Percentiles rank a stretch among this genome's conserved stretches.
Evolutionary conservation across 2,329 filamentous ascomycete species (phyloP).

Genomic region (Juglanconis sp.): DNA sequence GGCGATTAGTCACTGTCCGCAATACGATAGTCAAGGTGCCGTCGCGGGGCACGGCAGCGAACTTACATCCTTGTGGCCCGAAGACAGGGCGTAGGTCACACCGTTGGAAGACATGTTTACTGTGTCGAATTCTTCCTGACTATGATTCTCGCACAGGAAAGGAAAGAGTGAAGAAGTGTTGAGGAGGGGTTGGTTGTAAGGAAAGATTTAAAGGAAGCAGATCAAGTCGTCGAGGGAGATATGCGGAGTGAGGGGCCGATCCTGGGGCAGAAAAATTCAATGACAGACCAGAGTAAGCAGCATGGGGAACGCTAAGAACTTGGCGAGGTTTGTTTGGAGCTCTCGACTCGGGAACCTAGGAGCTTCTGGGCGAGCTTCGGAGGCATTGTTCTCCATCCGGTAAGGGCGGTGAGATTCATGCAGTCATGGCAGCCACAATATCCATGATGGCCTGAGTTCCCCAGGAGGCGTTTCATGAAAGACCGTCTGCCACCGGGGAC

Average conservation of each 20-base stretch:
- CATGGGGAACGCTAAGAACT: constrained; percentile 1
- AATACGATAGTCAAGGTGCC: not conserved
- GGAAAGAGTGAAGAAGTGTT: not conserved
- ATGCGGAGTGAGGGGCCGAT: not conserved
- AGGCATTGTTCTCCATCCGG: not conserved
- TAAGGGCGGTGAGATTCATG: not conserved
- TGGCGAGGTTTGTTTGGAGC: constrained; percentile 13
- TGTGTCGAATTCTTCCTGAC: constrained; percentile 14
- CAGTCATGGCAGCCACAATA: not conserved
- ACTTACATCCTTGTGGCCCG: constrained; percentile 34
- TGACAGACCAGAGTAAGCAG: not conserved
- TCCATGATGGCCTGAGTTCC: not conserved
- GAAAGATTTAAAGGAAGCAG: not conserved
- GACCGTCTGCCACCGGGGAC: too few species aligned
- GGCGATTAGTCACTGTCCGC: constrained; percentile 25
- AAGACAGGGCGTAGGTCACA: constrained; percentile 32
- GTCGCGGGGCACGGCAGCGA: not conserved
- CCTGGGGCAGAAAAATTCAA: constrained; percentile 17
- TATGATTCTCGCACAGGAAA: not conserved
- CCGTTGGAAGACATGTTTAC: constrained; percentile 27
- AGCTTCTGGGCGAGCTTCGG: constrained; percentile 1
- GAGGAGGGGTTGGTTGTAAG: not conserved
- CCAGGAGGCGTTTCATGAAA: not conserved
- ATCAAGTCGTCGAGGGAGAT: not conserved
- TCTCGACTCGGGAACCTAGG: constrained; percentile 12